Evolutionary conservation across 108 stramenopile species (phyloP).

Genomic region (Pseudonitzschia delicatissima): DNA sequence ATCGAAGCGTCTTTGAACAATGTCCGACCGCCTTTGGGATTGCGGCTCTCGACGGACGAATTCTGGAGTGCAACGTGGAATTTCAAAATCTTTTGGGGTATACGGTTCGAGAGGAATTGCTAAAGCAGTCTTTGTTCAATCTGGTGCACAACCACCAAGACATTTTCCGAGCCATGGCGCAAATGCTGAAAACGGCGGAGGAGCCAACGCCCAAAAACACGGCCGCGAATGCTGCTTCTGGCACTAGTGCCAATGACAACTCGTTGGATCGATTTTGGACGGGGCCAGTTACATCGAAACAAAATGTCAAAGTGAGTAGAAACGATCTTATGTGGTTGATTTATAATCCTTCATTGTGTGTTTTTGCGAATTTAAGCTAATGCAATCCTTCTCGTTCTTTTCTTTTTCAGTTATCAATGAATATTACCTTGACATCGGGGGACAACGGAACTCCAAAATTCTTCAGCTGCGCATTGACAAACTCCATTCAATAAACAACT

Average conservation of each 20-base stretch:
- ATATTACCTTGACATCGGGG: slow-evolving; percentile 60
- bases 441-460: slow-evolving; percentile 72
- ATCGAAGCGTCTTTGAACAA: slow-evolving; percentile 64
- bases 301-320: slow-evolving; percentile 25
- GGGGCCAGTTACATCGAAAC: slow-evolving; percentile 31
- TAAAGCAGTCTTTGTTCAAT: slow-evolving; percentile 62
- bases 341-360: no score
- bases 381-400: background rate
- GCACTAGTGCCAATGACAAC: background rate
- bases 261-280: slow-evolving; percentile 28
- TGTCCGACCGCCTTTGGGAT: slow-evolving; percentile 75
- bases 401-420: slow-evolving; percentile 49
- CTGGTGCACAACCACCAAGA: slow-evolving; percentile 75
- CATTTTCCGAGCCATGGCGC: slow-evolving; percentile 80
- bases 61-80: slow-evolving; percentile 76
- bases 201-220: background rate
- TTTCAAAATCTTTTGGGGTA: slow-evolving; percentile 57
- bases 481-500: background rate
- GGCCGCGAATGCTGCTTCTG: background rate
- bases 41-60: slow-evolving; percentile 77
- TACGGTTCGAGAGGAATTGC: slow-evolving; percentile 36
- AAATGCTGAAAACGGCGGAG: slow-evolving; percentile 50
- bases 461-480: slow-evolving; percentile 60
- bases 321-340: background rate
- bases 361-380: background rate